Percentiles rank a stretch among this genome's conserved stretches.
phyloP scores from a whole-genome alignment of 371 early-diverging fungal genomes.

The Nosema muscidifuracis region DNA sequence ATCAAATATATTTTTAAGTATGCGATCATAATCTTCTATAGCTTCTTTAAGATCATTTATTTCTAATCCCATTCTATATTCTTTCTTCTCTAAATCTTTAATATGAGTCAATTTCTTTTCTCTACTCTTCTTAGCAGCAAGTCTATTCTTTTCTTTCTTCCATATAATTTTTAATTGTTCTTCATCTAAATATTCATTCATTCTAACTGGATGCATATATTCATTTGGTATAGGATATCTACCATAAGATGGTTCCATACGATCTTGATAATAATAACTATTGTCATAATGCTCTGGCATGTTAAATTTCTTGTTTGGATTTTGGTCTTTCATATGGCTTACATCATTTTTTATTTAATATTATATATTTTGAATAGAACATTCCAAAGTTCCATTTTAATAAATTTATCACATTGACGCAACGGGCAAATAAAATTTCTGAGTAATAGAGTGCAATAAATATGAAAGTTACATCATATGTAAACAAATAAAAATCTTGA shows the following conservation, averaged over 20 bases:
- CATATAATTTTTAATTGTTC: slow-evolving; percentile 40
- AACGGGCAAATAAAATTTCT: too few species aligned
- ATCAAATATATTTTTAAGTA: slow-evolving; percentile 34
- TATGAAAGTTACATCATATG: too few species aligned
- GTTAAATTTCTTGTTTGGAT: slow-evolving; percentile 15
- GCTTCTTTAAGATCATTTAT: slow-evolving; percentile 41
- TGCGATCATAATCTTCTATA: slow-evolving; percentile 37
- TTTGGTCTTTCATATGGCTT: slow-evolving; percentile 27
- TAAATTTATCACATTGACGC: not conserved
- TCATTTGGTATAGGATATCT: slow-evolving; percentile 18
- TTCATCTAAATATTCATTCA: slow-evolving; percentile 33
- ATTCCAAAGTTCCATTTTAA: slow-evolving; percentile 11
- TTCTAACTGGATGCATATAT: slow-evolving; percentile 10
- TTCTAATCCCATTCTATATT: slow-evolving; percentile 22
- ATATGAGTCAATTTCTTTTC: slow-evolving; percentile 58
- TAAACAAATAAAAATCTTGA: too few species aligned
- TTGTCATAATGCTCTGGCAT: not conserved
- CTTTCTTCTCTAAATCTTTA: slow-evolving; percentile 49
- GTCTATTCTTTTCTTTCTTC: slow-evolving; percentile 61
- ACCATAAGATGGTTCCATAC: slow-evolving; percentile 4
- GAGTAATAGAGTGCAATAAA: too few species aligned
- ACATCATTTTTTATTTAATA: slow-evolving; percentile 34
- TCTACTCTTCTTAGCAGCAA: slow-evolving; percentile 61
- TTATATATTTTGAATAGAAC: slow-evolving; percentile 12
- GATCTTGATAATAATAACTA: slow-evolving; percentile 18